These are phyloP conservation scores for Scutellaria galericulata DNA, from an alignment of 257 asterid genomes.

Conservation along the genomic window DNA sequence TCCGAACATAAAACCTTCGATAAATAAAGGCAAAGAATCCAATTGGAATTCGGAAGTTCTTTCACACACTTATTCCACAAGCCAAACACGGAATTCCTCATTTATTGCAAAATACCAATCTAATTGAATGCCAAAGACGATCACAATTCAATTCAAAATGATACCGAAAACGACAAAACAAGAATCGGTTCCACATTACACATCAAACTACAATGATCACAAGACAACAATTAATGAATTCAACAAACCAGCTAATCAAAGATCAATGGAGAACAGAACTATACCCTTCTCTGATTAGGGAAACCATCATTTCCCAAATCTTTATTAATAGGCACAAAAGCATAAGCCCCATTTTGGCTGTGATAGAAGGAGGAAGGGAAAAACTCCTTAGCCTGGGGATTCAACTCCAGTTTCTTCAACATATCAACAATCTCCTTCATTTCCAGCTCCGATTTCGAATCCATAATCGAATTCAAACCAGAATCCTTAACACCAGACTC, in stretches of 20 bases:
- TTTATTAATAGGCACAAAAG: constrained; percentile 51
- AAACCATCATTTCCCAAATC: constrained; percentile 55
- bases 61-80: constrained; percentile 16
- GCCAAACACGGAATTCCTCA: constrained; percentile 18
- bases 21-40: constrained; percentile 10
- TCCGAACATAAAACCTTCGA: constrained; percentile 11
- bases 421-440: constrained; percentile 68
- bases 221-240: constrained; percentile 8
- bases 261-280: constrained; percentile 25
- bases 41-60: neutral
- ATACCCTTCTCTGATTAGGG: constrained; percentile 70
- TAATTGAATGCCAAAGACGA: constrained; percentile 15
- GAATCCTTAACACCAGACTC: constrained; percentile 55
- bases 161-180: constrained; percentile 10
- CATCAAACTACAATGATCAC: constrained; percentile 17
- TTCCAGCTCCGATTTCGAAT: constrained; percentile 63
- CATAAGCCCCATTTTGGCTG: constrained; percentile 48
- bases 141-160: constrained; percentile 3
- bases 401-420: constrained; percentile 72
- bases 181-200: constrained; percentile 23
- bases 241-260: neutral
- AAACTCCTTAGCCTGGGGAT: constrained; percentile 90
- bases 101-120: constrained; percentile 23
- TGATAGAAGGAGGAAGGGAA: constrained; percentile 70
- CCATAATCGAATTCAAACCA: constrained; percentile 45